These are phyloP conservation scores for Chlorella sorokiniana DNA, from an alignment of 139 green algal species.

Conservation along the genomic window DNA sequence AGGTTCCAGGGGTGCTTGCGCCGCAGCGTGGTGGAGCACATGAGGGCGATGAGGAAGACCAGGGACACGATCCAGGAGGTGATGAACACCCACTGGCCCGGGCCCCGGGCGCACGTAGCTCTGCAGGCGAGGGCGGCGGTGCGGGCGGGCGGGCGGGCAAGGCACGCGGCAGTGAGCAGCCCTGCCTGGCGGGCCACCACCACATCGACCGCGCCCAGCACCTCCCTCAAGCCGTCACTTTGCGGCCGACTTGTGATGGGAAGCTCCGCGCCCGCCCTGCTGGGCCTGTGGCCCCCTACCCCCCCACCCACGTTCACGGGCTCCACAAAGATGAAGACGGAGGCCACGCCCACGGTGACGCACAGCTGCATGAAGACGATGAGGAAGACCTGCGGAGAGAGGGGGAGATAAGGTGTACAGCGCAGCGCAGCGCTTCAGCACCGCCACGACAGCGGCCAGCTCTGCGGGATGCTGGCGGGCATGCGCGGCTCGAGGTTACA, in stretches of 20 bases:
- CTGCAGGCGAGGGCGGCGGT: not conserved
- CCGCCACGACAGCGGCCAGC: not conserved
- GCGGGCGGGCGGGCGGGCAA: not conserved
- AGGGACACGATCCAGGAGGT: constrained; percentile 20
- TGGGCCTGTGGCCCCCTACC: too few species aligned
- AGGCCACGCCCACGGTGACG: constrained; percentile 56
- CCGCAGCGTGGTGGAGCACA: constrained; percentile 43
- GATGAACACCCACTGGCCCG: constrained; percentile 42
- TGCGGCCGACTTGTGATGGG: too few species aligned
- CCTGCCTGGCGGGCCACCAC: too few species aligned
- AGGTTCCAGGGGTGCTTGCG: constrained; percentile 58
- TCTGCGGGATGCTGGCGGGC: too few species aligned
- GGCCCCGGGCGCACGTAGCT: constrained; percentile 19
- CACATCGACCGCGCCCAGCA: not conserved
- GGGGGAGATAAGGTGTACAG: too few species aligned
- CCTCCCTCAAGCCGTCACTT: not conserved
- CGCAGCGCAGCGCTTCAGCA: not conserved
- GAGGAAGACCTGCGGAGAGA: constrained; percentile 11
- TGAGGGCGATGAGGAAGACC: constrained; percentile 39
- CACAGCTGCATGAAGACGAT: constrained; percentile 58
- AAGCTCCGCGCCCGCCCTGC: too few species aligned
- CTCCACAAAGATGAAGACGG: constrained; percentile 55
- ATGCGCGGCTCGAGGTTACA: too few species aligned
- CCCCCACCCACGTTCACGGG: constrained; percentile 48
- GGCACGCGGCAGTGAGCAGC: not conserved